Conservation (phyloP, 768 basidiomycete genomes). For the Panus rudis region DNA sequence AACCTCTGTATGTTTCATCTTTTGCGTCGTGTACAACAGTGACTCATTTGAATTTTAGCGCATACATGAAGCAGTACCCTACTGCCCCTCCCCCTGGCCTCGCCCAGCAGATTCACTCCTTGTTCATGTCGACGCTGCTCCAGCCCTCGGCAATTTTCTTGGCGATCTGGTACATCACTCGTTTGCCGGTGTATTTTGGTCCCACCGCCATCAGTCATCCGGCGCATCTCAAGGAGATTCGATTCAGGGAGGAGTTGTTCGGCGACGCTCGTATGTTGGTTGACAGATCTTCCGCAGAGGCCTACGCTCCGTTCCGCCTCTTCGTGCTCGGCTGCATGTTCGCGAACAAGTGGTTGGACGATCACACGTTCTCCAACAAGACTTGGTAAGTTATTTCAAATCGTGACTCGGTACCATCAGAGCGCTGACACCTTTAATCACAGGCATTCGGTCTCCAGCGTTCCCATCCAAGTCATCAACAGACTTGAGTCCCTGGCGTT, state of each 20-base stretch:
- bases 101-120: constrained; percentile 57
- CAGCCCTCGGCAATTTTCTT: constrained; percentile 78
- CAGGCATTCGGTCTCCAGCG: constrained; percentile 77
- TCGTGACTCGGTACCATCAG: background rate
- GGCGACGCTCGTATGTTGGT: constrained; percentile 37
- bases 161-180: constrained; percentile 77
- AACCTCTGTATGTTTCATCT: constrained; percentile 43
- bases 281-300: constrained; percentile 46
- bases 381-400: constrained; percentile 53
- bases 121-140: constrained; percentile 70
- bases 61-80: constrained; percentile 32
- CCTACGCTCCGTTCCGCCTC: constrained; percentile 62
- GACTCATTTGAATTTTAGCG: constrained; percentile 4
- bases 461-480: constrained; percentile 66
- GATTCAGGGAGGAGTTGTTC: constrained; percentile 59
- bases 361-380: constrained; percentile 86
- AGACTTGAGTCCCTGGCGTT: constrained; percentile 63
- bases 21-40: background rate
- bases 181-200: constrained; percentile 63
- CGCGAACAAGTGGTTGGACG: constrained; percentile 84
- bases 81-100: constrained; percentile 45
- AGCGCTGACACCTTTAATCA: background rate
- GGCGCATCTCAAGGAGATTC: constrained; percentile 51
- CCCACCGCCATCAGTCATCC: constrained; percentile 37
- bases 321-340: constrained; percentile 79